Conservation (phyloP, 495 filamentous ascomycete species). For the Annulohypoxylon bovei region DNA sequence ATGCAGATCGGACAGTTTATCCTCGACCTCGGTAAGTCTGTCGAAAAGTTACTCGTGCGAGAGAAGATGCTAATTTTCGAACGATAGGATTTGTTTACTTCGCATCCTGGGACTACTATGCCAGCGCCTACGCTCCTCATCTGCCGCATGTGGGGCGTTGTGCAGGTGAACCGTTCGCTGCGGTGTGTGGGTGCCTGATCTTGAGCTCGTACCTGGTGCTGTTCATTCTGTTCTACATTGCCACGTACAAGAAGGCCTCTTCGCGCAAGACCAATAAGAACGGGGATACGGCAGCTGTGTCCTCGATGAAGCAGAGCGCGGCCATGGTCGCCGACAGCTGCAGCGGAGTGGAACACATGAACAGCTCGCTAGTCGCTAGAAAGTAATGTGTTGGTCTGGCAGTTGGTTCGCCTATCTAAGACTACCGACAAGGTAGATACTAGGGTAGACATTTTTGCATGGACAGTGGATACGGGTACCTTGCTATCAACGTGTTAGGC, state of each 20-base stretch:
- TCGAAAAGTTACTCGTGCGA: neutral
- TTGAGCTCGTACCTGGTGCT: constrained; percentile 92
- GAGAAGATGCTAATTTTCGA: constrained; percentile 21
- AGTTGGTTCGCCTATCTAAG: constrained; percentile 13
- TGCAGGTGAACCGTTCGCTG: constrained; percentile 95
- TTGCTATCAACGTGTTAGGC: neutral
- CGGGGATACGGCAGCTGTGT: constrained; percentile 12
- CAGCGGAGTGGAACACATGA: constrained; percentile 43
- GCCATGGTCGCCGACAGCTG: constrained; percentile 40
- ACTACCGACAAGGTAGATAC: constrained; percentile 3
- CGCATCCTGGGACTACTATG: constrained; percentile 92
- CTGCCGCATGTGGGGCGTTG: constrained; percentile 84
- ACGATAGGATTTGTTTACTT: constrained; percentile 85
- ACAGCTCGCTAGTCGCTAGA: constrained; percentile 35
- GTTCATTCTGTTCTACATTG: constrained; percentile 97
- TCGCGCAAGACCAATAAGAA: constrained; percentile 40
- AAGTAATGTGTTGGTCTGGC: constrained; percentile 26
- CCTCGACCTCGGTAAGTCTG: constrained; percentile 73
- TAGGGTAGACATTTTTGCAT: constrained; percentile 1
- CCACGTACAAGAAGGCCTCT: constrained; percentile 84
- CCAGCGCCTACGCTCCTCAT: constrained; percentile 85
- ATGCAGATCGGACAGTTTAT: constrained; percentile 84
- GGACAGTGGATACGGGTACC: constrained; percentile 25
- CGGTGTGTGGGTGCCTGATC: constrained; percentile 87
- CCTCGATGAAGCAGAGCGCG: constrained; percentile 42